Evolutionary conservation across 2,329 filamentous ascomycete species (phyloP).

Genomic region (Truncatella angustata): DNA sequence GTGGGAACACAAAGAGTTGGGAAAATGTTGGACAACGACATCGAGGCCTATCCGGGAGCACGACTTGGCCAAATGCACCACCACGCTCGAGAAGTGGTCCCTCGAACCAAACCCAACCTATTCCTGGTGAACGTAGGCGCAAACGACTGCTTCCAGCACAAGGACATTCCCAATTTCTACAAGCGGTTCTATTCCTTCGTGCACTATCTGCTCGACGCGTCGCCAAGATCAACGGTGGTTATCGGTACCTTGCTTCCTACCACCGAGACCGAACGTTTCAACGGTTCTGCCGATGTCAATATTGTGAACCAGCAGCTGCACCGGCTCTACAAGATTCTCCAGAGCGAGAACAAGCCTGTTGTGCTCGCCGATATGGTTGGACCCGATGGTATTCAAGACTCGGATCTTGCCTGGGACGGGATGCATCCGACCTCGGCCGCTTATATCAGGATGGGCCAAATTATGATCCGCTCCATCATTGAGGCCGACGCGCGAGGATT

Average conservation of each 20-base stretch:
- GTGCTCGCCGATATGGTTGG: slow-evolving; percentile 24
- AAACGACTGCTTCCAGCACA: slow-evolving; percentile 23
- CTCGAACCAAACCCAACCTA: slow-evolving; percentile 19
- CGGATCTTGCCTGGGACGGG: slow-evolving; percentile 21
- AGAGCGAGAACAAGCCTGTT: slow-evolving; percentile 18
- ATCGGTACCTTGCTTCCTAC: slow-evolving; percentile 23
- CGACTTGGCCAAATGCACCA: slow-evolving; percentile 21
- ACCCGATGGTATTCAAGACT: slow-evolving; percentile 15
- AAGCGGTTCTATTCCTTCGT: slow-evolving; percentile 22
- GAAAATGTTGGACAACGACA: slow-evolving; percentile 23
- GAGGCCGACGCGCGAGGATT: slow-evolving; percentile 15
- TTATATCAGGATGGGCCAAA: slow-evolving; percentile 19
- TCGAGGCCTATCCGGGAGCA: slow-evolving; percentile 23
- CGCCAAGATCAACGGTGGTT: slow-evolving; percentile 19
- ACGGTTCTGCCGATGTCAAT: slow-evolving; percentile 12
- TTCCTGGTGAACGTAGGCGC: slow-evolving; percentile 23
- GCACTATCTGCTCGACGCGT: slow-evolving; percentile 19
- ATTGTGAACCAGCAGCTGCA: slow-evolving; percentile 22
- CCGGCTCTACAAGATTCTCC: slow-evolving; percentile 16
- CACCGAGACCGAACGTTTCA: slow-evolving; percentile 13
- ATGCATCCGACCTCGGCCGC: slow-evolving; percentile 20
- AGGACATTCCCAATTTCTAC: slow-evolving; percentile 20
- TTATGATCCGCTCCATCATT: slow-evolving; percentile 17
- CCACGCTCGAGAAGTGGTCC: slow-evolving; percentile 19
- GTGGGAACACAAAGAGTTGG: slow-evolving; percentile 21